Conservation (phyloP, 2,329 filamentous ascomycete species). For the Cladophialophora yegresii region DNA sequence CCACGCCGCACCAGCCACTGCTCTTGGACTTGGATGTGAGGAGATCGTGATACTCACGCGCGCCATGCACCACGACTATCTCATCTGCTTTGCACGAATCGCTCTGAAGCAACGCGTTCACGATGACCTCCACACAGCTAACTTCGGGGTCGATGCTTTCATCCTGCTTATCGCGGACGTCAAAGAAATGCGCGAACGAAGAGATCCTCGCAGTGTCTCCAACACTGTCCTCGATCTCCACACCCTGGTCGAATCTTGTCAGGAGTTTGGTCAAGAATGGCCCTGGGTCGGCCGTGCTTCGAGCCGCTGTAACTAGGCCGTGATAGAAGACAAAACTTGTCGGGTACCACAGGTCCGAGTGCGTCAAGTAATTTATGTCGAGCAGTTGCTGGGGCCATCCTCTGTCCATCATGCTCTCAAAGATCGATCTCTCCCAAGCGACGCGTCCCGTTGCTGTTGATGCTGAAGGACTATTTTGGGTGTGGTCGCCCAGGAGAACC, state of each 20-base stretch:
- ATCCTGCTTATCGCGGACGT: neutral
- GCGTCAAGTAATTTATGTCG: neutral
- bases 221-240: neutral
- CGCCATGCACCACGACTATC: neutral
- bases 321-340: conserved; percentile 4
- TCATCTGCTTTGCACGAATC: neutral
- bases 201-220: neutral
- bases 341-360: conserved; percentile 9
- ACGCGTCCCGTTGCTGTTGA: neutral
- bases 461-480: neutral
- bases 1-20: neutral
- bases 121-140: conserved; percentile 5
- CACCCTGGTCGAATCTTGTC: neutral
- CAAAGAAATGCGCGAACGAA: conserved; percentile 11
- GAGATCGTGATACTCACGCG: neutral
- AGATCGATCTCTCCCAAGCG: neutral
- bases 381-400: conserved; percentile 7
- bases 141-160: neutral
- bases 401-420: conserved; percentile 6
- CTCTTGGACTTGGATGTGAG: neutral
- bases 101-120: neutral
- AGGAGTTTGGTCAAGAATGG: neutral
- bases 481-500: conserved; percentile 9
- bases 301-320: neutral
- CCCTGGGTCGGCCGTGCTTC: neutral